These are phyloP conservation scores for Tricholoma furcatifolium DNA, from an alignment of 768 basidiomycete genomes.

Conservation along the genomic window DNA sequence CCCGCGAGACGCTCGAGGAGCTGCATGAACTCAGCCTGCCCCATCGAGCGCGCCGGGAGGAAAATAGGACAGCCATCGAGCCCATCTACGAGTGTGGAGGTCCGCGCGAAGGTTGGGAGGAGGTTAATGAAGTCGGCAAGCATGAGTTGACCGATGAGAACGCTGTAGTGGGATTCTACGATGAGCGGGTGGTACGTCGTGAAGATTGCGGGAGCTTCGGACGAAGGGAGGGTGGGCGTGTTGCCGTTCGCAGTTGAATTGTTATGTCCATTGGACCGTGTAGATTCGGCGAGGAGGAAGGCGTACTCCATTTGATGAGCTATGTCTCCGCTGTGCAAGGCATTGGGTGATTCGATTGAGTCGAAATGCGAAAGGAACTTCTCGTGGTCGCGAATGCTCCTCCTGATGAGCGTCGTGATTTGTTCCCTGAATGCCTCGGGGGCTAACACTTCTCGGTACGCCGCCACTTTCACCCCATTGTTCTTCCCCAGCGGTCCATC, in stretches of 20 bases:
- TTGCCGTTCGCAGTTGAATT: slow-evolving; percentile 8
- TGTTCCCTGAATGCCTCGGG: slow-evolving; percentile 59
- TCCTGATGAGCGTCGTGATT: slow-evolving; percentile 59
- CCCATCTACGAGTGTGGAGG: slow-evolving; percentile 71
- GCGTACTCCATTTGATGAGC: slow-evolving; percentile 62
- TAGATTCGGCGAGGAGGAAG: slow-evolving; percentile 64
- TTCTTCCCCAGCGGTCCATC: slow-evolving; percentile 70
- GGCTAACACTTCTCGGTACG: slow-evolving; percentile 61
- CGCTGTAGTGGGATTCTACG: slow-evolving; percentile 82
- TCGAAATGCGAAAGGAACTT: slow-evolving; percentile 84
- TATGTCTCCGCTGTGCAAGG: slow-evolving; percentile 39
- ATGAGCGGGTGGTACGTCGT: slow-evolving; percentile 91
- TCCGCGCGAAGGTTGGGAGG: slow-evolving; percentile 62
- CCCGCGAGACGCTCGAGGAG: slow-evolving; percentile 76
- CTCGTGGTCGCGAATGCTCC: slow-evolving; percentile 82
- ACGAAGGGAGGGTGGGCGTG: slow-evolving; percentile 28
- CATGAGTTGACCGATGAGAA: slow-evolving; percentile 74
- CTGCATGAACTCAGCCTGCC: slow-evolving; percentile 88
- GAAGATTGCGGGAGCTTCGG: slow-evolving; percentile 60
- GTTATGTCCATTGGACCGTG: slow-evolving; percentile 58
- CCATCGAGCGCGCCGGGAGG: slow-evolving; percentile 83
- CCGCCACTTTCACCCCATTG: slow-evolving; percentile 56
- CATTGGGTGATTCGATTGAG: slow-evolving; percentile 50
- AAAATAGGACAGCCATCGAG: slow-evolving; percentile 90
- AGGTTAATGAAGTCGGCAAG: slow-evolving; percentile 70